Evolutionary conservation across 768 basidiomycete species (phyloP), one percentile per base, ranked within the genome.

Genomic region (Termitomyces sp.): DNA sequence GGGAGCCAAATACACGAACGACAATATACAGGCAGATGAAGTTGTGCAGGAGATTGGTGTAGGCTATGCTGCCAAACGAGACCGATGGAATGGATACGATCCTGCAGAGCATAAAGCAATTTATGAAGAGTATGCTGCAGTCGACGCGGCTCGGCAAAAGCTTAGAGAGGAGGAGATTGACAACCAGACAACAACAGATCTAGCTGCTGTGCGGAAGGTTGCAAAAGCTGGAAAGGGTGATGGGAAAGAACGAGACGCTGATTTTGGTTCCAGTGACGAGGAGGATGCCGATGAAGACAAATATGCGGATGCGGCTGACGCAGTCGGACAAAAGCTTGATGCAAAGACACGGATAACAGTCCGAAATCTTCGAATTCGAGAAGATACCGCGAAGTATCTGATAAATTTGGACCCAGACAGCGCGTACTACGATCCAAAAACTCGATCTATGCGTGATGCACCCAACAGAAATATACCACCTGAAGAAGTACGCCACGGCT

Each of bases 391-490:
- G 10, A 99, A 99, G 70, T 99, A 99, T 70, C 82, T 99, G 68
- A 90, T 96, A 71, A 99, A 98, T 70, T 71, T 99, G 70, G 94
- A 98, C 71, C 89, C 90, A 1, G 88, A 92, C 0, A 94, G 91
- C 65, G 97, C 97, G 9, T 98, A 98, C 76, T 99, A 99, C 69
- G 97, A 99, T 68, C 97, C 97, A 48, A 99, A 99, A 77, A 98
- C 97, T 13, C 88, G 97, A 67, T 98, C 96, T 7, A 99, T 99
- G 97, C 89, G 97, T 73, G 97, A 99, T 67, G 95, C 96, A 42
- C 97, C 96, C 0, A 59, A 86, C 15, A 84, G 83, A 69, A 82
- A 85, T 63, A 76, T 91, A 26, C 78, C 85, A 6, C 75, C 91
- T n/a, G 94, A 96, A 72, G 96, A 98, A 66, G 94, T 95, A 68